phyloP scores from a whole-genome alignment of 345 rosid genomes.

The Moringa oleifera region DNA sequence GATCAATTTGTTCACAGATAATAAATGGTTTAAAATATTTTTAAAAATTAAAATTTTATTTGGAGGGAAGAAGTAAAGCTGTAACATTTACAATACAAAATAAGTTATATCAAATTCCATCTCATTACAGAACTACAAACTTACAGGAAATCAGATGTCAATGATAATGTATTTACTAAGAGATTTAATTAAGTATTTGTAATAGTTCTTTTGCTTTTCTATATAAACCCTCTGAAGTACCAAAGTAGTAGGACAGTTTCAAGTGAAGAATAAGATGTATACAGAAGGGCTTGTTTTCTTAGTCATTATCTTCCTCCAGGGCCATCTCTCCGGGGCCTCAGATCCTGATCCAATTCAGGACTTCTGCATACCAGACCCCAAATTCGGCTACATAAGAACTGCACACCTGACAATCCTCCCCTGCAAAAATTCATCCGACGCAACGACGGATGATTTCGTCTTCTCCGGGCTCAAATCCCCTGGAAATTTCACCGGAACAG shows the following conservation, averaged over 20 bases:
- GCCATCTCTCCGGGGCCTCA: conserved; percentile 35
- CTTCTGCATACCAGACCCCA: conserved; percentile 43
- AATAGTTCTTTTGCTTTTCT: neutral
- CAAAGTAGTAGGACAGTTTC: too few species aligned
- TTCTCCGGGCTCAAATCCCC: conserved; percentile 59
- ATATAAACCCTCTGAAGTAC: neutral
- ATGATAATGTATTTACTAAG: too few species aligned
- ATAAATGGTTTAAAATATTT: too few species aligned
- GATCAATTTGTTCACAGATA: too few species aligned
- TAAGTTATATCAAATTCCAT: too few species aligned
- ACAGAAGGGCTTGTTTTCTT: neutral
- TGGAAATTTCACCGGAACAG: conserved; percentile 44
- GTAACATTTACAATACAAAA: too few species aligned
- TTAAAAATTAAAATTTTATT: too few species aligned
- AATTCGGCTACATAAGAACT: neutral
- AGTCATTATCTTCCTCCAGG: conserved; percentile 11
- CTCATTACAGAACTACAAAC: too few species aligned
- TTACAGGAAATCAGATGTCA: too few species aligned
- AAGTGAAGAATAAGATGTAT: neutral
- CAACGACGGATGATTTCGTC: conserved; percentile 55
- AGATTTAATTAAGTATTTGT: too few species aligned
- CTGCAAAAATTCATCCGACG: conserved; percentile 65
- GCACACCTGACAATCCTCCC: conserved; percentile 21
- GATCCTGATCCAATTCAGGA: conserved; percentile 80
- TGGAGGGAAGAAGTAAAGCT: too few species aligned